Base-by-base conservation (phyloP, 169 alveolate genomes). In the Plasmodium cynomolgi region DNA sequence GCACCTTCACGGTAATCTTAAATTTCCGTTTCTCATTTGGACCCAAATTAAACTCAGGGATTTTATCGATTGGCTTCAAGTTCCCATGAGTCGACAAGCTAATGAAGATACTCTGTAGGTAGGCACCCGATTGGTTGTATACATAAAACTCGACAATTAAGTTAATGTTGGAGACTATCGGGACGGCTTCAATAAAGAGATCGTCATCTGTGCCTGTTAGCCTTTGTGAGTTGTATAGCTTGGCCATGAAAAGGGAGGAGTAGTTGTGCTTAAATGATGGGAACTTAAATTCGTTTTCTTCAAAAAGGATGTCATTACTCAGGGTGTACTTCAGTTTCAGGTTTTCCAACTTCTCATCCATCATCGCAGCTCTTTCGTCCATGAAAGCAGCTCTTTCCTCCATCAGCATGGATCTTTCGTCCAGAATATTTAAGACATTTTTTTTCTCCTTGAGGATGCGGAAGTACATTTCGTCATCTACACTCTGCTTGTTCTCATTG, bases 181-280 rank as follows among this genome's bases (percentile, higher is more conserved):
- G 96, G 54, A 95, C 95, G 26, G 98, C 98, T 96, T 99, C 99
- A 2, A 98, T 98, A 96, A 97, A 99, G 17, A 99, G 95, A 11
- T 99, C 99, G 95, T 99, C 99, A 79, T 97, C 97, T 34, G 96
- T 96, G 1, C 99, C 99, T 5, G 99, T 97, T 62, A 98, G 73
- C 9, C n/a, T 74, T 58, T 92, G 93, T 0, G 95, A 72, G 9
- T 83, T 84, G 29, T 83, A 92, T 92, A 81, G 71, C 37, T 93
- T 85, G 0, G 92, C 50, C 34, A 84, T 75, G 77, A 92, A 84
- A 39, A 58, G 39, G n/a, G 93, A 84, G 0, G 93, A 92, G n/a
- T 71, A 81, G 29, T 56, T 74, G 39, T 83, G 71, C 17, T 86
- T 93, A 54, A 79, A 29, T 0, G 77, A 29, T 4, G 88, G 91